Conservation (phyloP, 2,329 filamentous ascomycete species). For the Ophiostoma perfectum region DNA sequence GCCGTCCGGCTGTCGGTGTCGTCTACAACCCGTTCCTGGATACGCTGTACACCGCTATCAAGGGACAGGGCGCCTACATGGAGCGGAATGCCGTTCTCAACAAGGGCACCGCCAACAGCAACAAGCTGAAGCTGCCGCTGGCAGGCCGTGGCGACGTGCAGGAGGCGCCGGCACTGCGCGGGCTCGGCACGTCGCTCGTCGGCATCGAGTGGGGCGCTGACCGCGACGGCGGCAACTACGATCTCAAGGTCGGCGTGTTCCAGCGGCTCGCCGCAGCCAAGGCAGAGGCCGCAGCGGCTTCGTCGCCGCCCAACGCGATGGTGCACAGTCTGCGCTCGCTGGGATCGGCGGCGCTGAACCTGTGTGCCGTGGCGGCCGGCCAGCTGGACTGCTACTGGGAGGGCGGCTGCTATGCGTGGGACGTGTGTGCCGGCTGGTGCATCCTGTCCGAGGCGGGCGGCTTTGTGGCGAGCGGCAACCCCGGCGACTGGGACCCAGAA, state of each 20-base stretch:
- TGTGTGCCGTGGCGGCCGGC: conserved; percentile 66
- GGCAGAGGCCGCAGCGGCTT: conserved; percentile 34
- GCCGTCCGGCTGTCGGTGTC: conserved; percentile 61
- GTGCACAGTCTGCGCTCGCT: conserved; percentile 67
- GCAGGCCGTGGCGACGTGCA: conserved; percentile 34
- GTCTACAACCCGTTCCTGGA: conserved; percentile 75
- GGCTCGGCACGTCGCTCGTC: conserved; percentile 59
- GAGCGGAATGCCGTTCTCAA: conserved; percentile 42
- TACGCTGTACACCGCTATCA: conserved; percentile 62
- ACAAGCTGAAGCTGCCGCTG: conserved; percentile 37
- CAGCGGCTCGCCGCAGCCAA: conserved; percentile 48
- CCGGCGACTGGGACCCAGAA: conserved; percentile 61
- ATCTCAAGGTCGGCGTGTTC: conserved; percentile 63
- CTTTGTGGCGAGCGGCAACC: conserved; percentile 65
- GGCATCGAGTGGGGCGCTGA: conserved; percentile 69
- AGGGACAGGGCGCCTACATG: conserved; percentile 60
- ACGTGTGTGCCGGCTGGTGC: conserved; percentile 76
- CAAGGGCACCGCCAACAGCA: conserved; percentile 28
- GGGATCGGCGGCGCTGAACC: conserved; percentile 69
- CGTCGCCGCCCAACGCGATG: conserved; percentile 58
- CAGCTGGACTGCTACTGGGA: conserved; percentile 75
- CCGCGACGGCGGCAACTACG: conserved; percentile 64
- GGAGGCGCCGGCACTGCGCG: conserved; percentile 51
- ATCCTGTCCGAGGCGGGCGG: conserved; percentile 71
- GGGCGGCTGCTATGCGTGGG: conserved; percentile 79